Conservation (phyloP, 345 rosid genomes). For the Nasturtium officinale region DNA sequence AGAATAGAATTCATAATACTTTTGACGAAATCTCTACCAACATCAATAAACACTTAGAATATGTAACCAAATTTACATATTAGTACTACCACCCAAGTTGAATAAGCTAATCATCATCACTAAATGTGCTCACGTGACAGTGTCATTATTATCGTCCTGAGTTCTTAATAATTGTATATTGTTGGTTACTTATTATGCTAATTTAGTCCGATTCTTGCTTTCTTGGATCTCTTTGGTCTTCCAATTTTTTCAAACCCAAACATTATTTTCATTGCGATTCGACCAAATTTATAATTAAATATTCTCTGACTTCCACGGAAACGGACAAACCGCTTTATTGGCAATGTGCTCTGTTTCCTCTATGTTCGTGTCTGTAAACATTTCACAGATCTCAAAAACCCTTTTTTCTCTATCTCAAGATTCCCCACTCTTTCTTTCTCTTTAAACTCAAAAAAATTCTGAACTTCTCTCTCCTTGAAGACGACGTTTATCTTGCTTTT, state of each 20-base stretch:
- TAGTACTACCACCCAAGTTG: too few species aligned
- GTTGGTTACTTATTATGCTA: not conserved
- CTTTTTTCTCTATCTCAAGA: slow-evolving; percentile 36
- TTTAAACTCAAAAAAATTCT: not conserved
- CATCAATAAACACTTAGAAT: not conserved
- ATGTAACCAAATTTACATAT: not conserved
- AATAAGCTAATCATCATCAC: slow-evolving; percentile 34
- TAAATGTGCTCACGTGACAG: slow-evolving; percentile 47
- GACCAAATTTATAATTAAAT: not conserved
- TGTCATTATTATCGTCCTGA: slow-evolving; percentile 24
- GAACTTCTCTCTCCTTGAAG: not conserved
- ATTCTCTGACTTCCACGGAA: slow-evolving; percentile 35
- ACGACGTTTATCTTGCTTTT: not conserved
- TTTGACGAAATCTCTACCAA: not conserved
- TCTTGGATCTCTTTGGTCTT: not conserved
- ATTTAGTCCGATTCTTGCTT: not conserved
- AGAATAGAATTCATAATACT: not conserved
- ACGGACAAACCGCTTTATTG: slow-evolving; percentile 57
- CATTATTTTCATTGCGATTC: not conserved
- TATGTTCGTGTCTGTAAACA: slow-evolving; percentile 35
- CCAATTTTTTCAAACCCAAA: not conserved
- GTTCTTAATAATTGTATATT: not conserved
- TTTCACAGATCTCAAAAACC: slow-evolving; percentile 46
- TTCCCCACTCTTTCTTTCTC: slow-evolving; percentile 40
- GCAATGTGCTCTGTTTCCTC: slow-evolving; percentile 50